Percentiles rank a stretch among this genome's conserved stretches.
phyloP scores from a whole-genome alignment of 2,329 filamentous ascomycete species.

The Fusarium musae region DNA sequence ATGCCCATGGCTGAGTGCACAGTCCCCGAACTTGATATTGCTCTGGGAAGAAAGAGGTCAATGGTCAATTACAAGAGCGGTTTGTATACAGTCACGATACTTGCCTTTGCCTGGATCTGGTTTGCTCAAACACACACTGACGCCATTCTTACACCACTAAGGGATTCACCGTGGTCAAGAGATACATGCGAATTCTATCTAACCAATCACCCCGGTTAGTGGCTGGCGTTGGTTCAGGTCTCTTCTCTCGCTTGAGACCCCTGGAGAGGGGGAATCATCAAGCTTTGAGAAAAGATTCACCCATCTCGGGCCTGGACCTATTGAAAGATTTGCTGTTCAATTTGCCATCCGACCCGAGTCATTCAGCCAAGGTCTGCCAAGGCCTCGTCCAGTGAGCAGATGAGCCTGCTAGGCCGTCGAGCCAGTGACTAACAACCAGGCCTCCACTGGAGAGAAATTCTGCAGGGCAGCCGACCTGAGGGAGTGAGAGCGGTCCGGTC shows the following conservation, averaged over 20 bases:
- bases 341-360: constrained; percentile 14
- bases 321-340: not conserved
- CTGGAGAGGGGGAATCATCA: constrained; percentile 7
- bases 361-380: constrained; percentile 18
- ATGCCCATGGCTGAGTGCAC: not conserved
- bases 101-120: not conserved
- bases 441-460: constrained; percentile 28
- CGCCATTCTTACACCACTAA: constrained; percentile 34
- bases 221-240: not conserved
- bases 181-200: not conserved
- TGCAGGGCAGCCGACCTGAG: constrained; percentile 4
- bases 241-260: constrained; percentile 4
- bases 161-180: constrained; percentile 1
- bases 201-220: not conserved
- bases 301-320: not conserved
- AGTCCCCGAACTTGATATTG: not conserved
- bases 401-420: not conserved
- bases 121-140: constrained; percentile 17
- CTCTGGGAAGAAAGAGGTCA: not conserved
- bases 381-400: constrained; percentile 12
- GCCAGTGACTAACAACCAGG: constrained; percentile 11
- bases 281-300: not conserved
- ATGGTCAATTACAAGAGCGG: constrained; percentile 7
- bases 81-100: not conserved
- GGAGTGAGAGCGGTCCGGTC: constrained; percentile 16